Evolutionary conservation across 1,284 basidiomycete species (phyloP).

Genomic region (Hemileia vastatrix): DNA sequence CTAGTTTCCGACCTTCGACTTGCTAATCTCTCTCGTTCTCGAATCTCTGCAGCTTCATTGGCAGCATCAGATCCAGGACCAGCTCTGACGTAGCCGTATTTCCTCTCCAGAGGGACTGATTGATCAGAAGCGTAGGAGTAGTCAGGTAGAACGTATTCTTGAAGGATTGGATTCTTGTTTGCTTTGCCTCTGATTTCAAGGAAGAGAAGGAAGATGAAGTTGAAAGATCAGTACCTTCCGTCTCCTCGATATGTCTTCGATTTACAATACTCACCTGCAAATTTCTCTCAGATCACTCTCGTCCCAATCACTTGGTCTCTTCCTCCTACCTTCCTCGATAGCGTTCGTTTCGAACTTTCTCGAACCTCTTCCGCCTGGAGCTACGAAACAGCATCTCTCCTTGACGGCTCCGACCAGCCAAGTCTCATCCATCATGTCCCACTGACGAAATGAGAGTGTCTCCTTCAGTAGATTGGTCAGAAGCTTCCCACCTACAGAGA

Average conservation of each 20-base stretch:
- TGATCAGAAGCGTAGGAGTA: slow-evolving; percentile 53
- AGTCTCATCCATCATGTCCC: slow-evolving; percentile 96
- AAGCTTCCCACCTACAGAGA: slow-evolving; percentile 87
- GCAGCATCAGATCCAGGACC: slow-evolving; percentile 21
- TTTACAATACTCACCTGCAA: slow-evolving; percentile 64
- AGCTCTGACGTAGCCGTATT: slow-evolving; percentile 39
- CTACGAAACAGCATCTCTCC: slow-evolving; percentile 73
- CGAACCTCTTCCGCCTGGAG: slow-evolving; percentile 45
- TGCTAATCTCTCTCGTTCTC: neutral
- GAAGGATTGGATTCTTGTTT: slow-evolving; percentile 57
- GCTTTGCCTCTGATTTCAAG: slow-evolving; percentile 32
- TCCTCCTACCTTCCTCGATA: neutral
- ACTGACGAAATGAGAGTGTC: slow-evolving; percentile 83
- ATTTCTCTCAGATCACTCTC: slow-evolving; percentile 61
- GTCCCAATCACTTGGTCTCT: neutral
- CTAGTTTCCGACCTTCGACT: neutral
- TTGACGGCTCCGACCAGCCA: slow-evolving; percentile 84
- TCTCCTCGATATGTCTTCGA: neutral
- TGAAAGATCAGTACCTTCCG: neutral
- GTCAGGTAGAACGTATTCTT: slow-evolving; percentile 83
- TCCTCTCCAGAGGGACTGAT: slow-evolving; percentile 53
- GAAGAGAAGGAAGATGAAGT: slow-evolving; percentile 7
- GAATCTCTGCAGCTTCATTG: neutral
- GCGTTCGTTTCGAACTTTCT: slow-evolving; percentile 52
- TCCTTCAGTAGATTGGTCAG: slow-evolving; percentile 91